Conservation (phyloP, 1,284 basidiomycete genomes). For the Malassezia pachydermatis region DNA sequence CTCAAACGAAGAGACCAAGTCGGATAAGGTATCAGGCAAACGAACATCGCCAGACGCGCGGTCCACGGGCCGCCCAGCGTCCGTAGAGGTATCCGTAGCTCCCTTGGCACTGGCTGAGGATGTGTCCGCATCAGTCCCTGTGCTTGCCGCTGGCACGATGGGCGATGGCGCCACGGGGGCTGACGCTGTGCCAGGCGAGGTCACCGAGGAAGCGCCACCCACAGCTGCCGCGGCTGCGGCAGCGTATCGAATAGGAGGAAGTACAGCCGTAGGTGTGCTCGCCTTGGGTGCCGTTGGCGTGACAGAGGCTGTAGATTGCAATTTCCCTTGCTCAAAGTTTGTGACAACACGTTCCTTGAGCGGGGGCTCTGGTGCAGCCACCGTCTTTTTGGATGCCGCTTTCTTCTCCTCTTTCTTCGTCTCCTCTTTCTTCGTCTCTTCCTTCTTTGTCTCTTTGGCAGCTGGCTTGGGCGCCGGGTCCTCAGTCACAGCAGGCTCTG, state of each 20-base stretch:
- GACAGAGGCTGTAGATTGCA: conserved; percentile 68
- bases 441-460: conserved; percentile 18
- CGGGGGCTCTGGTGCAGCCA: conserved; percentile 19
- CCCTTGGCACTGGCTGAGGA: too few species aligned
- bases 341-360: conserved; percentile 59
- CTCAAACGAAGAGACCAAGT: conserved; percentile 89
- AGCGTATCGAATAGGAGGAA: conserved; percentile 16
- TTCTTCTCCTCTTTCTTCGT: conserved; percentile 22
- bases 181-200: not conserved
- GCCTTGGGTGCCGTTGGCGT: conserved; percentile 53
- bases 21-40: conserved; percentile 69
- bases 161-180: conserved; percentile 13
- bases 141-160: conserved; percentile 50
- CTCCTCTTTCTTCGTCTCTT: conserved; percentile 19
- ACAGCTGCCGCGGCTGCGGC: conserved; percentile 19
- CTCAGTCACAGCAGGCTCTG: not conserved
- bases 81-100: conserved; percentile 15
- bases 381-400: conserved; percentile 22
- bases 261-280: conserved; percentile 10
- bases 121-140: conserved; percentile 25
- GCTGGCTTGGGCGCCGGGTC: conserved; percentile 3
- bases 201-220: conserved; percentile 13
- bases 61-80: conserved; percentile 27
- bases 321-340: conserved; percentile 59
- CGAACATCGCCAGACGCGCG: conserved; percentile 26